Percentiles rank a stretch among this genome's conserved stretches.
These are phyloP conservation scores for Rhododendron henanense DNA, from an alignment of 148 eudicot species.

Conservation along the genomic window DNA sequence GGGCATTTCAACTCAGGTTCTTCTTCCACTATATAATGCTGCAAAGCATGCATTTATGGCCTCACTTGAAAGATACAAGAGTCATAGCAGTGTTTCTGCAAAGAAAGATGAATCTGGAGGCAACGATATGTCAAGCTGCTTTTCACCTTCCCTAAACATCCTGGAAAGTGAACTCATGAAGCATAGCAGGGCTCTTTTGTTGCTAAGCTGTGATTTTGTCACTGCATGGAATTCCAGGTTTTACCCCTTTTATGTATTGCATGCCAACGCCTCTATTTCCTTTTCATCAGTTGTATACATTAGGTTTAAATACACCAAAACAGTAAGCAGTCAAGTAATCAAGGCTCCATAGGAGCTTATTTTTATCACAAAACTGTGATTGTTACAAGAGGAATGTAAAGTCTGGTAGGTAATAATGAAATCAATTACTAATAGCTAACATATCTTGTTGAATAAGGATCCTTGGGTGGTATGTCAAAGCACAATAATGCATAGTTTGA, in stretches of 20 bases:
- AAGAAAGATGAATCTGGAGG: slow-evolving; percentile 12
- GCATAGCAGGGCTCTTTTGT: slow-evolving; percentile 71
- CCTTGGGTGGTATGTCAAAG: not conserved
- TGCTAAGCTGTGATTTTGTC: slow-evolving; percentile 81
- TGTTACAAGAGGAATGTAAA: not conserved
- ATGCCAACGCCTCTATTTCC: not conserved
- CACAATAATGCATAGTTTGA: not conserved
- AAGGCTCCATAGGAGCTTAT: not conserved
- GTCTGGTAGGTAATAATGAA: not conserved
- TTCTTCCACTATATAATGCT: slow-evolving; percentile 58
- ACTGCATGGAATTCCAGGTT: slow-evolving; percentile 95
- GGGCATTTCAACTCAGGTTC: slow-evolving; percentile 68
- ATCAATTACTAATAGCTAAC: not conserved
- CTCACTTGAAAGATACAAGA: slow-evolving; percentile 41
- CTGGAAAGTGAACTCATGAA: slow-evolving; percentile 63
- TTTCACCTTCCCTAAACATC: slow-evolving; percentile 13
- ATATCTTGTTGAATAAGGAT: not conserved
- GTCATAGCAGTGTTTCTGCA: slow-evolving; percentile 1
- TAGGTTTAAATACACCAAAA: not conserved
- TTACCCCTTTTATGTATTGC: not conserved
- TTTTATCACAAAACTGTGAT: not conserved
- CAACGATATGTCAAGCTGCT: slow-evolving; percentile 14
- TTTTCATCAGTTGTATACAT: not conserved
- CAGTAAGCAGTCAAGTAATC: not conserved
- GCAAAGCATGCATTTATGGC: slow-evolving; percentile 62